These are phyloP conservation scores for Multifurca ochricompacta DNA, from an alignment of 768 basidiomycete species.

Conservation along the genomic window DNA sequence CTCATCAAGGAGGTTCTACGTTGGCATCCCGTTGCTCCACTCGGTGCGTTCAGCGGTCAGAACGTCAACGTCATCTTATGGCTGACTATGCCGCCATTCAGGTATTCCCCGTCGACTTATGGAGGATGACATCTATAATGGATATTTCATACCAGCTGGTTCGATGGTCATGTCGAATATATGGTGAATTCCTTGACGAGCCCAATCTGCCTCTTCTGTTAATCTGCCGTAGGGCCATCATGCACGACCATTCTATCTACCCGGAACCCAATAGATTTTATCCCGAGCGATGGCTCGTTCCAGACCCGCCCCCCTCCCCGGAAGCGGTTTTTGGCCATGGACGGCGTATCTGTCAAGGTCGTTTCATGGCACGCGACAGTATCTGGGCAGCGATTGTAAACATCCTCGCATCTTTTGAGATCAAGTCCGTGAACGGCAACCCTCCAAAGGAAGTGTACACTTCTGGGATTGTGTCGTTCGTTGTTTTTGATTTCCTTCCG, in stretches of 20 bases:
- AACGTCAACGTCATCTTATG: neutral
- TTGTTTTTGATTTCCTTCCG: no score
- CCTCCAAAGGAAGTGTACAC: no score
- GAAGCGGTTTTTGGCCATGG: neutral
- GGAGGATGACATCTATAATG: neutral
- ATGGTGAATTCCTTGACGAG: neutral
- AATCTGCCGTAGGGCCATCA: conserved; percentile 6
- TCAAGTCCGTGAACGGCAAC: no score
- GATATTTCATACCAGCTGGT: no score
- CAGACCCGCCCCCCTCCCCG: no score
- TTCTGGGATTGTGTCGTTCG: no score
- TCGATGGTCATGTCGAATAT: neutral
- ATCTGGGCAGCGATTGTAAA: no score
- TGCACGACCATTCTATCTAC: conserved; percentile 15
- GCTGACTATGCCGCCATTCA: neutral
- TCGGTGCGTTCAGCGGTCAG: neutral
- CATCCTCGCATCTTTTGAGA: no score
- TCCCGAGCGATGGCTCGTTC: conserved; percentile 18
- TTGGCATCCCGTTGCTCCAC: neutral
- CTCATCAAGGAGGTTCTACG: neutral
- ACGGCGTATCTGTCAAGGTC: neutral
- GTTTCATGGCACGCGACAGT: no score
- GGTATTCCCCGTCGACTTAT: neutral
- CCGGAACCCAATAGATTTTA: conserved; percentile 14
- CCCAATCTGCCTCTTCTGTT: neutral